Base-by-base conservation (phyloP, 495 filamentous ascomycete genomes). In the Aspergillus baeticus region DNA sequence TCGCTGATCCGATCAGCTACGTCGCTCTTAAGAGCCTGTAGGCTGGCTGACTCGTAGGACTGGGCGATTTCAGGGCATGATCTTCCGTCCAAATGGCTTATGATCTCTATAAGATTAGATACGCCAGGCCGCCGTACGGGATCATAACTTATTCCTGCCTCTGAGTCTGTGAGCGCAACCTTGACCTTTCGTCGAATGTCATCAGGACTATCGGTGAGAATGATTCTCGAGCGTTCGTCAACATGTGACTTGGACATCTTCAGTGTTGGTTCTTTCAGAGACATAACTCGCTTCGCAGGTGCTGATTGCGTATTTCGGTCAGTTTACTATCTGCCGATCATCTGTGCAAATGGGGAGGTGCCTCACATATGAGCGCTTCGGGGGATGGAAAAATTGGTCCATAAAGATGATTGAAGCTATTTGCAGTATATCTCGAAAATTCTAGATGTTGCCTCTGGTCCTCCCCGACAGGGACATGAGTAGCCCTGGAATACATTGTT, bases 221-320 rank as follows among this genome's bases (percentile, higher is more conserved):
- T 74, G 59, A 98, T 94, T 22, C 89, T 77, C 11, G 91, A 95
- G 17, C 74, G 75, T n/a, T 75, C 70, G 58, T 88, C 80, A 1
- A 70, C 51, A 62, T 91, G 81, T 3, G 91, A 96, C 70, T 98
- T 98, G 43, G 90, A 95, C 94, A 98, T 98, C 62, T 98, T 98
- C 21, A 79, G 64, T 2, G 60, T 60, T 1, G 94, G 92, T 14
- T 90, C 69, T 31, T 79, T 83, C 29, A 98, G 83, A 14, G 91
- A 96, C 92, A 96, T 96, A 46, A 98, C 79, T 59, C 95, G 82
- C 55, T 86, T 90, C 20, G 87, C 84, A 26, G 90, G 86, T 44
- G 88, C 86, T 89, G 55, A 35, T 17, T 43, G 41, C 58, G 49
- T 62, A 59, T 20, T 29, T 10, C 8, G 14, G 29, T 48, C 14